phyloP scores from a whole-genome alignment of 2,329 filamentous ascomycete species.

The Apiospora pterosperma region DNA sequence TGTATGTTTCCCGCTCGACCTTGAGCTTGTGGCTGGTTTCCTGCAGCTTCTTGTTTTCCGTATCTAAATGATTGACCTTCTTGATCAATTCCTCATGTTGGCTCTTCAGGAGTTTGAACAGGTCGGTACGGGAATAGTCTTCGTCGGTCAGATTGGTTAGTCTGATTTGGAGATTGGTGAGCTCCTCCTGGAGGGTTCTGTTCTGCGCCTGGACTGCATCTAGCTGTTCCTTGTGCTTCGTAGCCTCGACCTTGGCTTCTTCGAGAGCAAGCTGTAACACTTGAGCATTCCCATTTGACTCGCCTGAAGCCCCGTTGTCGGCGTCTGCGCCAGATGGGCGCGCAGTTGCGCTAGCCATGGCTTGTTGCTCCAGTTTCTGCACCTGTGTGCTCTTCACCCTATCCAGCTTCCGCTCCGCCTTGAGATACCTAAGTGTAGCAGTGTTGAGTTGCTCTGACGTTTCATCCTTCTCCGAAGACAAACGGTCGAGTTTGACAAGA shows the following conservation, averaged over 20 bases:
- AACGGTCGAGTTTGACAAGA: conserved; percentile 69
- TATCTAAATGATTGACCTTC: conserved; percentile 86
- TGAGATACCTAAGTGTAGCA: conserved; percentile 87
- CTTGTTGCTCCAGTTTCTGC: conserved; percentile 87
- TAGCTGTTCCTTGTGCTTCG: conserved; percentile 86
- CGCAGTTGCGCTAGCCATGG: conserved; percentile 63
- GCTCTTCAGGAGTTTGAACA: conserved; percentile 87
- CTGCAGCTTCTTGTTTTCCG: conserved; percentile 77
- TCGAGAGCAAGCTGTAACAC: conserved; percentile 74
- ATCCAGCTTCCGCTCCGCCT: conserved; percentile 93
- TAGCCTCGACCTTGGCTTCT: conserved; percentile 71
- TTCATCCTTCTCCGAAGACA: conserved; percentile 76
- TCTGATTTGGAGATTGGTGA: conserved; percentile 67
- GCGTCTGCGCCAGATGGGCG: conserved; percentile 35
- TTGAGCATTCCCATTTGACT: conserved; percentile 53
- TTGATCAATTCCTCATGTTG: conserved; percentile 93
- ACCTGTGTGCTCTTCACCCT: conserved; percentile 85
- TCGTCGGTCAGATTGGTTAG: conserved; percentile 79
- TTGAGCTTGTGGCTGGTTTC: conserved; percentile 84
- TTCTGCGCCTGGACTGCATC: conserved; percentile 77
- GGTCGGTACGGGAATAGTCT: conserved; percentile 86
- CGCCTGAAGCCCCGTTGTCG: conserved; percentile 48
- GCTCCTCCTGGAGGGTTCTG: conserved; percentile 69
- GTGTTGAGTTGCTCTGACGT: conserved; percentile 83
- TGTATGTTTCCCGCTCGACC: conserved; percentile 79